A percentile compares a stretch with the other conserved stretches of the same genome.
Evolutionary conservation across 2,329 filamentous ascomycete genomes (phyloP).

Genomic region (Cytospora piceicola): DNA sequence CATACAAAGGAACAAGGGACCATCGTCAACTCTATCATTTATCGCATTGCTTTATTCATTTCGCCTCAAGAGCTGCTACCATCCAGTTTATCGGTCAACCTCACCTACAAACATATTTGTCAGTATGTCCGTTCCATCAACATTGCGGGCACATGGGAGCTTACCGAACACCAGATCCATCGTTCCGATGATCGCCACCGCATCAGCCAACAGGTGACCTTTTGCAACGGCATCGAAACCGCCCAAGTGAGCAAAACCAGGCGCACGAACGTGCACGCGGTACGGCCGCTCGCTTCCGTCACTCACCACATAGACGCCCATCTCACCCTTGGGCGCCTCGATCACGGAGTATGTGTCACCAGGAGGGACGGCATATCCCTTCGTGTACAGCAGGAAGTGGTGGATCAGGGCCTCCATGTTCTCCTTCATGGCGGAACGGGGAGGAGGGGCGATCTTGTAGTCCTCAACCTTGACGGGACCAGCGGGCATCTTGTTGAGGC

Average conservation of each 20-base stretch:
- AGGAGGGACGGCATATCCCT: conserved; percentile 95
- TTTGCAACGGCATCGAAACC: conserved; percentile 93
- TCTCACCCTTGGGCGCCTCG: conserved; percentile 99
- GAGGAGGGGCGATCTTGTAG: conserved; percentile 96
- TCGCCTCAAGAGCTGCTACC: conserved; percentile 11
- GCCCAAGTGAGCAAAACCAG: conserved; percentile 91
- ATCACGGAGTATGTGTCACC: conserved; percentile 98
- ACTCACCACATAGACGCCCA: conserved; percentile 96
- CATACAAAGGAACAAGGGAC: conserved; percentile 20
- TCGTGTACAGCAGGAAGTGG: conserved; percentile 98
- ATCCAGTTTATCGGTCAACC: conserved; percentile 58
- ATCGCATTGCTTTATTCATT: conserved; percentile 36
- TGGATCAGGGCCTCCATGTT: conserved; percentile 99
- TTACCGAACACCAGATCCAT: conserved; percentile 90
- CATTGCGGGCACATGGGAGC: conserved; percentile 37
- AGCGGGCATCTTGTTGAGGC: conserved; percentile 97
- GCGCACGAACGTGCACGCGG: conserved; percentile 94
- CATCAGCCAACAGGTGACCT: conserved; percentile 93
- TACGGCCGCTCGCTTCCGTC: conserved; percentile 97
- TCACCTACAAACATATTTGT: conserved; percentile 50
- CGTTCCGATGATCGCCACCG: conserved; percentile 90
- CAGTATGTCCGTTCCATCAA: conserved; percentile 36
- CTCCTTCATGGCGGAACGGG: conserved; percentile 99
- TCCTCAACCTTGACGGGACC: conserved; percentile 95
- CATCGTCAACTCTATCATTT: conserved; percentile 17